Conservation (phyloP, 352 stramenopile species). For the Pythium volutum region DNA sequence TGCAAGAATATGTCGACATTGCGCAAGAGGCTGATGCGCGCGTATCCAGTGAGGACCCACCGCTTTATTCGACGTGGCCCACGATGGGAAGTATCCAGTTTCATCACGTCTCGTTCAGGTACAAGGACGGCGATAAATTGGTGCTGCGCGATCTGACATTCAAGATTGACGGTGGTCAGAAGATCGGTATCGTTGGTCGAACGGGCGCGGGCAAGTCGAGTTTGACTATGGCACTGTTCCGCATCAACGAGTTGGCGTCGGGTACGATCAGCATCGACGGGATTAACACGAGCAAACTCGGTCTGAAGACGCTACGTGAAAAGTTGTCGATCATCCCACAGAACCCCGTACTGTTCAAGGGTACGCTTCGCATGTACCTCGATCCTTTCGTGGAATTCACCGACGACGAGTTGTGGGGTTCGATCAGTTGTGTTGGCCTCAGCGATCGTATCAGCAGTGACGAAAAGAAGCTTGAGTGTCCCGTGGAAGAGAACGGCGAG, state of each 20-base stretch:
- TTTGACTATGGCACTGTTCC: slow-evolving; percentile 90
- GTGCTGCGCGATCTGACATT: slow-evolving; percentile 51
- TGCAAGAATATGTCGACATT: slow-evolving; percentile 71
- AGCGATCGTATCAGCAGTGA: slow-evolving; percentile 45
- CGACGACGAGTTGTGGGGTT: slow-evolving; percentile 61
- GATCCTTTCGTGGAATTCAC: slow-evolving; percentile 86
- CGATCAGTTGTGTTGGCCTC: slow-evolving; percentile 41
- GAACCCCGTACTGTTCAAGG: slow-evolving; percentile 90
- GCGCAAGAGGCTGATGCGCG: slow-evolving; percentile 18
- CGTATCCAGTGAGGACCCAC: slow-evolving; percentile 26
- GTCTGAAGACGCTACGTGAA: slow-evolving; percentile 75
- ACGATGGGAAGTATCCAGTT: slow-evolving; percentile 72
- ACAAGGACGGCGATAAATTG: slow-evolving; percentile 53
- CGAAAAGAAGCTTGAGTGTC: slow-evolving; percentile 39
- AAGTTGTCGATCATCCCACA: slow-evolving; percentile 93
- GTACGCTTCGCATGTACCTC: slow-evolving; percentile 86
- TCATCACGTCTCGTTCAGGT: slow-evolving; percentile 82
- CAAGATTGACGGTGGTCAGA: slow-evolving; percentile 34
- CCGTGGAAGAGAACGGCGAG: slow-evolving; percentile 89
- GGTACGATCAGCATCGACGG: slow-evolving; percentile 90
- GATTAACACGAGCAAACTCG: slow-evolving; percentile 70
- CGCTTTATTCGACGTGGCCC: slow-evolving; percentile 61
- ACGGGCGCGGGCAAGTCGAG: slow-evolving; percentile 85
- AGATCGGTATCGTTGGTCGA: slow-evolving; percentile 89
- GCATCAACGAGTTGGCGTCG: slow-evolving; percentile 86